Evolutionary conservation across 1,284 basidiomycete species (phyloP).

Genomic region (Leccinum cinnamomeum): DNA sequence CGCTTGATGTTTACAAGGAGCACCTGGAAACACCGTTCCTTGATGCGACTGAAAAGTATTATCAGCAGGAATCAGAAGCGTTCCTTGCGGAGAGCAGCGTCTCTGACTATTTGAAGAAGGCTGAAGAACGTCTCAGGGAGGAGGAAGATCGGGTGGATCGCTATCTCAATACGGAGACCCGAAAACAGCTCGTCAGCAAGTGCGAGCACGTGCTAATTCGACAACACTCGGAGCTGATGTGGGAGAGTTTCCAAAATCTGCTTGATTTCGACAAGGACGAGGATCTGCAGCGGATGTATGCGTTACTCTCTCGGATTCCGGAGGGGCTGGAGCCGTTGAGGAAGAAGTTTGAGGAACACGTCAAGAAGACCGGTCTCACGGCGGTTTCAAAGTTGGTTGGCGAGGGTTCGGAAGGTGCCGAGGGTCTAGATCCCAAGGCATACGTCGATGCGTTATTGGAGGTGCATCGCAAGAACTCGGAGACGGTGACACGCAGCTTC

Average conservation of each 20-base stretch:
- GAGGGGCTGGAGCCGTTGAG: slow-evolving; percentile 92
- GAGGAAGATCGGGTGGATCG: slow-evolving; percentile 96
- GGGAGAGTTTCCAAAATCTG: slow-evolving; percentile 92
- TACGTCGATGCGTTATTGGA: slow-evolving; percentile 93
- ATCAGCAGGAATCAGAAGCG: slow-evolving; percentile 86
- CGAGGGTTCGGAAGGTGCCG: slow-evolving; percentile 56
- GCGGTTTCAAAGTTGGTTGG: slow-evolving; percentile 57
- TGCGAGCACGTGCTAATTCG: slow-evolving; percentile 94
- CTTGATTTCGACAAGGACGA: slow-evolving; percentile 94
- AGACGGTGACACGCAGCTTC: slow-evolving; percentile 90
- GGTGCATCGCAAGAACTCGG: slow-evolving; percentile 91
- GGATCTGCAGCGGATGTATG: slow-evolving; percentile 95
- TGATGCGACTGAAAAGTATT: slow-evolving; percentile 86
- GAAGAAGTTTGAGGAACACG: slow-evolving; percentile 92
- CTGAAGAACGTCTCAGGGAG: slow-evolving; percentile 88
- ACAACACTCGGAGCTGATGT: slow-evolving; percentile 85
- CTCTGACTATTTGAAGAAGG: slow-evolving; percentile 97
- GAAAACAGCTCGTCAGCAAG: slow-evolving; percentile 83
- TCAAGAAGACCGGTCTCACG: slow-evolving; percentile 85
- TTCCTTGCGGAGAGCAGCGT: slow-evolving; percentile 92
- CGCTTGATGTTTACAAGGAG: slow-evolving; percentile 92
- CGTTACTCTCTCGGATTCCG: slow-evolving; percentile 84
- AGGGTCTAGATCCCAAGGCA: slow-evolving; percentile 80
- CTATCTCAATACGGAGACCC: slow-evolving; percentile 88
- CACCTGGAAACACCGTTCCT: slow-evolving; percentile 93